Evolutionary conservation across 1,139 yeast genomes (phyloP).

Genomic region (Fermentozyma sake): DNA sequence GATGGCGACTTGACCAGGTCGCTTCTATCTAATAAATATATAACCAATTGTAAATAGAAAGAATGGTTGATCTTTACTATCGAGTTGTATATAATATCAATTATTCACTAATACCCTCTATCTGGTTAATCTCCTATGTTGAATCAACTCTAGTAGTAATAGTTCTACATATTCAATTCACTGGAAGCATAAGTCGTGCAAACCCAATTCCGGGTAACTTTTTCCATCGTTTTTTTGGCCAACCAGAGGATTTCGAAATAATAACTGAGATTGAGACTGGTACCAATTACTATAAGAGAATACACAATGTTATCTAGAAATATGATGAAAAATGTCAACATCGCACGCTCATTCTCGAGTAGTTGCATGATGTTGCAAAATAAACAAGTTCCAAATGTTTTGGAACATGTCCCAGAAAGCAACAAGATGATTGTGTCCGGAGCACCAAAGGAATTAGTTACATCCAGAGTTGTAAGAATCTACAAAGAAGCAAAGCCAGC

Average conservation of each 20-base stretch:
- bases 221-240: conserved; percentile 15
- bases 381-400: conserved; percentile 15
- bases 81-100: too few relatives aligned
- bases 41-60: too few relatives aligned
- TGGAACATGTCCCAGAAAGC: conserved; percentile 15
- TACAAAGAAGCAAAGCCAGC: conserved; percentile 77
- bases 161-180: too few relatives aligned
- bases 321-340: conserved; percentile 13
- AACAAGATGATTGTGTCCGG: conserved; percentile 68
- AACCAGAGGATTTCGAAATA: conserved; percentile 23
- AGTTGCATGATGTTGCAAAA: conserved; percentile 12
- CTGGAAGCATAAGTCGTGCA: too few relatives aligned
- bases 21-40: too few relatives aligned
- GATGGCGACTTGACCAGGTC: too few relatives aligned
- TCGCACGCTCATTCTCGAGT: conserved; percentile 19
- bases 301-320: conserved; percentile 20
- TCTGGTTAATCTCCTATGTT: too few relatives aligned
- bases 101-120: too few relatives aligned
- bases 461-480: conserved; percentile 69
- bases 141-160: too few relatives aligned
- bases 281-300: background rate
- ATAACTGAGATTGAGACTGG: conserved; percentile 1
- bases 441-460: conserved; percentile 67
- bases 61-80: too few relatives aligned
- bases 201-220: too few relatives aligned